phyloP scores from a whole-genome alignment of 2,329 filamentous ascomycete species.

The Trichoderma koningii region DNA sequence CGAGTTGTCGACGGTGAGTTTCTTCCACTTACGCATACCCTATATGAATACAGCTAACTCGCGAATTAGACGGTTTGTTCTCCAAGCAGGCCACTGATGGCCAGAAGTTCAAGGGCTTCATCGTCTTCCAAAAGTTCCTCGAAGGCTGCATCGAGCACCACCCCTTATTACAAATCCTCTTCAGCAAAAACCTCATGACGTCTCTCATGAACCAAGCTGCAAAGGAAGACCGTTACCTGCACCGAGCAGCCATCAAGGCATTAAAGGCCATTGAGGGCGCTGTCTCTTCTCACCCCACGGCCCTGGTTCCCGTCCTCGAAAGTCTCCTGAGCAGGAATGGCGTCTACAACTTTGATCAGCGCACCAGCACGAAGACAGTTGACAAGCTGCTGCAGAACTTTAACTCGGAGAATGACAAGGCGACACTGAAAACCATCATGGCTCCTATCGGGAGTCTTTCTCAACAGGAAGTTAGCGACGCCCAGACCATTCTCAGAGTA shows the following conservation, averaged over 20 bases:
- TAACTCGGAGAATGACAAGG: slow-evolving; percentile 57
- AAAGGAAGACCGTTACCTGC: slow-evolving; percentile 74
- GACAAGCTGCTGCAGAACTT: slow-evolving; percentile 70
- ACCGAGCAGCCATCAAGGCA: slow-evolving; percentile 75
- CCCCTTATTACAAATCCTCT: slow-evolving; percentile 59
- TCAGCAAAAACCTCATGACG: slow-evolving; percentile 80
- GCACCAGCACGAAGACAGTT: slow-evolving; percentile 82
- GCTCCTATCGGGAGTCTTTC: slow-evolving; percentile 43
- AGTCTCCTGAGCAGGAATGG: slow-evolving; percentile 71
- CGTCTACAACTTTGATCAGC: slow-evolving; percentile 78
- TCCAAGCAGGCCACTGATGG: slow-evolving; percentile 78
- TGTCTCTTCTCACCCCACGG: slow-evolving; percentile 61
- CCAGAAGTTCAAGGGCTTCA: slow-evolving; percentile 89
- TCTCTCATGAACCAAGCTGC: slow-evolving; percentile 82
- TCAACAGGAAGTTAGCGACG: slow-evolving; percentile 36
- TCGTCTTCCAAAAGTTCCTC: slow-evolving; percentile 79
- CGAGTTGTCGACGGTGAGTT: slow-evolving; percentile 79
- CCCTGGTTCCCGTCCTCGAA: slow-evolving; percentile 62
- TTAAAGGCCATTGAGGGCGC: slow-evolving; percentile 70
- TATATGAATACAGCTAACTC: slow-evolving; percentile 31
- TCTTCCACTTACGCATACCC: background rate
- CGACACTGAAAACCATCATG: slow-evolving; percentile 52
- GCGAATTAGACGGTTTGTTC: slow-evolving; percentile 73
- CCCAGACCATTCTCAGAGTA: slow-evolving; percentile 46
- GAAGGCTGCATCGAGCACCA: slow-evolving; percentile 51